A percentile compares a stretch with the other conserved stretches of the same genome.
phyloP scores from a whole-genome alignment of 441 rosid species.

The Populus hybrid region DNA sequence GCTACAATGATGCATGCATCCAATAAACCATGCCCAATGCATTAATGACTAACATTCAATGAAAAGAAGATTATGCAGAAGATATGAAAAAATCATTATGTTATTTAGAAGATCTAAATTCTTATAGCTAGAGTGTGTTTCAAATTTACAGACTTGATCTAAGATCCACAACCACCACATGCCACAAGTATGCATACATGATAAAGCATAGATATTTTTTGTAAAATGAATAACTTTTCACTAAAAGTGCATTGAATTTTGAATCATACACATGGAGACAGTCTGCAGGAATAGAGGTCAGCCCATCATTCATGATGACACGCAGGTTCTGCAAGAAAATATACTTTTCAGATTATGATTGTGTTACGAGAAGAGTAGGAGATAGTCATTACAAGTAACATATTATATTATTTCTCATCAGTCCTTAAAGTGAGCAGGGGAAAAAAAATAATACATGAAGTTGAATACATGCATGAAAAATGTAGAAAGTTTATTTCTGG shows the following conservation, averaged over 20 bases:
- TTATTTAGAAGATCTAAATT: not conserved
- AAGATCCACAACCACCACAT: not conserved
- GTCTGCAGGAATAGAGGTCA: constrained; percentile 78
- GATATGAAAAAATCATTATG: not conserved
- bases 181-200: not conserved
- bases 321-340: constrained; percentile 69
- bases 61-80: not conserved
- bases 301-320: constrained; percentile 91
- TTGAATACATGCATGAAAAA: not conserved
- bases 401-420: not conserved
- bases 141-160: not conserved
- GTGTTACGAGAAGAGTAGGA: constrained; percentile 2
- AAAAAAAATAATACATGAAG: not conserved
- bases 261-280: constrained; percentile 83
- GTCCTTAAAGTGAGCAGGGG: not conserved
- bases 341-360: constrained; percentile 19
- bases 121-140: not conserved
- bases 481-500: not conserved
- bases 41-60: not conserved
- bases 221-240: not conserved
- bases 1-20: not conserved
- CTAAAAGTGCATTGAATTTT: constrained; percentile 7
- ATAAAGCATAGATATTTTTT: not conserved
- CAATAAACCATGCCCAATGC: not conserved
- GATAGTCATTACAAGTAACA: not conserved